Evolutionary conservation across 1,284 basidiomycete genomes (phyloP), one percentile per base, ranked within the genome.

Genomic region (Cryptococcus hybrid): DNA sequence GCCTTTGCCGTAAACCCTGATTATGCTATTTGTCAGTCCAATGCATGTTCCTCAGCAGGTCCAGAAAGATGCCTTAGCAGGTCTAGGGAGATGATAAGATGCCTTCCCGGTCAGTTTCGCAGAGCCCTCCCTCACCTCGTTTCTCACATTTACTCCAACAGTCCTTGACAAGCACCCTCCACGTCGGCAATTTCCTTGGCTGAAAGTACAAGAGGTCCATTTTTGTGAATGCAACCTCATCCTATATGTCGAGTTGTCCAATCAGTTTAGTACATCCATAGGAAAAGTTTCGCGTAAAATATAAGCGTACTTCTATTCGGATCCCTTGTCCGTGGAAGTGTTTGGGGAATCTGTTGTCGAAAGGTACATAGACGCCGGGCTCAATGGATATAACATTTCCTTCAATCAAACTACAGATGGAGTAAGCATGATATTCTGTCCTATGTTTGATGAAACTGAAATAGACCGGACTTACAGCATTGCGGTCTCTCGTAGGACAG

Each of bases 151-250:
- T 47, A 47, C 13, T 67, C 68, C 34, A 92, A 71, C 42, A 84
- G 68, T 7, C 89, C 89, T 71, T 89, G 87, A 76, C 92, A 94
- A 37, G 89, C 86, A 1, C 86, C 89, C 78, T 96, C 92, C 2
- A 96, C 83, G 71, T 96, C 92, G 7, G 77, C 84, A 51, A 92
- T 85, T 84, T 96, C 93, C 71, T 95, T 95, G 7, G 86, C 85
- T 45, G 85, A 88, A 7, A 96, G 77, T 0, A 96, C 82, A 3
- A 83, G 75, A 0, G 88, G 84, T 57, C 88, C 80, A 30, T 86
- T 79, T 63, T 85, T 81, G 86, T 84, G 7, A 96, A 82, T 0
- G 93, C 81, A 0, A 96, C 86, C 66, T 93, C 91, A 67, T 96
- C 93, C 86, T 90, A 62, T 7, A 59, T 15, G 11, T 36, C 24